Base-by-base conservation (phyloP, 2,329 filamentous ascomycete genomes). In the Fusarium camptoceras region DNA sequence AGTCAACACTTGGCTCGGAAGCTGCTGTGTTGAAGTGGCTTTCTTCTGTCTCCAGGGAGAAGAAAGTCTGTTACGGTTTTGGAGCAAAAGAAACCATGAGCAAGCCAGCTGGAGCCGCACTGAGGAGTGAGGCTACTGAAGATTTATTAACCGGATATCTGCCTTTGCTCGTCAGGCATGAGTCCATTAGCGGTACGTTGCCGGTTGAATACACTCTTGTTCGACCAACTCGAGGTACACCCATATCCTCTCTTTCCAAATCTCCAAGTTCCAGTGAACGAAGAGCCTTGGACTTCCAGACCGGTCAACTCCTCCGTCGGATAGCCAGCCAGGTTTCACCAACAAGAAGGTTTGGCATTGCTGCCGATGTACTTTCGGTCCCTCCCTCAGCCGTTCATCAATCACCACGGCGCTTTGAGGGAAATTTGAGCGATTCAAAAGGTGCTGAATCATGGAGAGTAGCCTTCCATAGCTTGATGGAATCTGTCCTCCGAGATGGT, bases 391-490 rank as follows among this genome's bases (percentile, higher is more conserved):
- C 54, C 20, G 37, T 57, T 27, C 64, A 61, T 30, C 56, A 64
- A n/a, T 57, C 68, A 24, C 31, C 62, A 16, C 57, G 50, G 22
- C 72, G 72, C 15, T 50, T 74, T 27, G 74, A 75, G 24, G 74
- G 74, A 20, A 70, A 68, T 27, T 68, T 76, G 8, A 60, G 74
- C 53, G 49, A 61, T 16, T 72, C 72, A n/a, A 71, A 66, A 25
- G 74, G 74, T 8, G 71, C 74, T 15, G 75, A 76, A 8, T 83
- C 82, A 3, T 91, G 89, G 89, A 82, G 82, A 2, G 79, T 83
- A 31, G 86, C 87, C 1, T 91, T 91, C 57, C 83, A 87, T 41
- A 79, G 81, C 5, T 77, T 91, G 57, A 75, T 90, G 11, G 88
- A 91, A 68, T 81, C 82, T 1, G 79, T 87, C 5, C 76, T 91